phyloP scores from a whole-genome alignment of 495 filamentous ascomycete genomes.

The Neurospora sp. region DNA sequence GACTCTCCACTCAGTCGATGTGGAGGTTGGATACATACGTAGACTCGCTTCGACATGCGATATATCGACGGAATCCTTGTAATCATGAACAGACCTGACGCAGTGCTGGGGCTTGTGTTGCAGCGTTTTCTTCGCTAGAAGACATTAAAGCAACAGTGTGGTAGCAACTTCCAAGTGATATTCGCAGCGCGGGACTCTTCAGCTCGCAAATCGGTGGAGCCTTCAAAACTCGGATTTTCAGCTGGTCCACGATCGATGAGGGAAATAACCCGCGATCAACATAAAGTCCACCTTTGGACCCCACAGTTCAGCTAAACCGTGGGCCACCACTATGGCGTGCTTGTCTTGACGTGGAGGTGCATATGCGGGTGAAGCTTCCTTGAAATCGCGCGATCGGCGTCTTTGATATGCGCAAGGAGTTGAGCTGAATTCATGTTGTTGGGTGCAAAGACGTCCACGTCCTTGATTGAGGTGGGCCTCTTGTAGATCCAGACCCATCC shows the following conservation, averaged over 20 bases:
- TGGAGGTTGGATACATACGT: neutral
- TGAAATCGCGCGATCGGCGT: neutral
- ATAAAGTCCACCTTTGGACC: neutral
- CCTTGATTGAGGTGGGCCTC: too few species aligned
- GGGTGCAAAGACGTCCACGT: neutral
- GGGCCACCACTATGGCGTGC: neutral
- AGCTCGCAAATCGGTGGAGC: neutral
- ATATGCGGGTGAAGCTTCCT: neutral
- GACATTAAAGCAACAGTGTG: neutral
- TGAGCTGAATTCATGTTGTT: neutral
- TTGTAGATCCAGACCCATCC: neutral
- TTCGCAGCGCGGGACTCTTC: neutral
- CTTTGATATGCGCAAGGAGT: neutral
- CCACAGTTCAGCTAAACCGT: neutral
- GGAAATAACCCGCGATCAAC: neutral
- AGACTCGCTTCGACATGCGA: neutral
- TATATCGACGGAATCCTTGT: neutral
- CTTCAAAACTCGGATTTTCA: neutral
- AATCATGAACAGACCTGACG: neutral
- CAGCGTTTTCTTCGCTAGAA: neutral
- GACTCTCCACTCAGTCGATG: neutral
- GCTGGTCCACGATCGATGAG: neutral
- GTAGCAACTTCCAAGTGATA: neutral
- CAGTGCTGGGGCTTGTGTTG: neutral
- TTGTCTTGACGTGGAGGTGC: neutral